Evolutionary conservation across 1,139 yeast genomes (phyloP), one percentile per base, ranked within the genome.

Genomic region (Magnusiomyces sp.): DNA sequence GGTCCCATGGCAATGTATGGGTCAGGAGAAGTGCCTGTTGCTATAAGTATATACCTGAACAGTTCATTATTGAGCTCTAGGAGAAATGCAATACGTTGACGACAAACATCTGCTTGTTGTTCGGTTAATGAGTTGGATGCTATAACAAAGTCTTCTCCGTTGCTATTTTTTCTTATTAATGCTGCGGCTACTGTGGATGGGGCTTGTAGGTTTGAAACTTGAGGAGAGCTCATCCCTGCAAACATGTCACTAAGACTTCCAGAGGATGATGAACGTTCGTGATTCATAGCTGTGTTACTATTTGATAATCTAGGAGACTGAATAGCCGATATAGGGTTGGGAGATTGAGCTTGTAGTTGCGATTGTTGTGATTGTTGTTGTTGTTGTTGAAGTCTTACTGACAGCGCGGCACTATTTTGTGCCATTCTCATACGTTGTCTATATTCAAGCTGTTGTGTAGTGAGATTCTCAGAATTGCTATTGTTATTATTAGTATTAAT

Each of bases 21-120:
- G 40, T 38, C 40, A 9, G 40, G n/a, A 5, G 27, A 6, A 27
- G 5, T 16, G 16, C 40, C 40, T 5, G 40, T 38, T 6, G 40
- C 40, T 5, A 48, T 46, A 20, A 61, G 52, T 6, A 65, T 62
- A 36, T 54, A 54, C 31, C 58, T 55, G 14, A 67, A 48, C 14
- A 67, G 62, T 50, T 66, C 69, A 41, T 58, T 57, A 56, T 67
- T 67, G 51, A 67, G 62, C 17, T 63, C 61, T 19, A 66, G 56
- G 38, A 67, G 48, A 42, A 62, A 45, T 34, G 59, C 38, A 7
- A 61, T 56, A 13, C 67, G 58, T 38, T 56, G 55, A 20, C 55
- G 55, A 29, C 60, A 65, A 2, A 56, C 40, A n/a, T 56, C 60
- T 5, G 40, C 14, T 34, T 47, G 47, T 14, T 45, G 40, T 37